Evolutionary conservation across 176 grass and related monocot species (phyloP).

Genomic region (Aegilops speltoides): DNA sequence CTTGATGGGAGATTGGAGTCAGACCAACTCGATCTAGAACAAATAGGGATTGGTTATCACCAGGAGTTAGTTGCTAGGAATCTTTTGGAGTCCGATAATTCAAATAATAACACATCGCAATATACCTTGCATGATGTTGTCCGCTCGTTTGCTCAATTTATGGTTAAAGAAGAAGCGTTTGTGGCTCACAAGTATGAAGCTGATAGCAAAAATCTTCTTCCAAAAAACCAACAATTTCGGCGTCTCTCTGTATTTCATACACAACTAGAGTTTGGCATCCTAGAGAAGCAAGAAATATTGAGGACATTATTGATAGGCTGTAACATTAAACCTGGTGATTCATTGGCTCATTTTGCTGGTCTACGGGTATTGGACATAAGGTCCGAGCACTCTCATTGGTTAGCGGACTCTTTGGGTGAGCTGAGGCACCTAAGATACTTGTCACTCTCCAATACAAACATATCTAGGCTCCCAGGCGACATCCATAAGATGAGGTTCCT

Average conservation of each 20-base stretch:
- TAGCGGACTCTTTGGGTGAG: neutral
- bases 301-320: neutral
- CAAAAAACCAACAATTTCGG: neutral
- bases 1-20: rapidly evolving
- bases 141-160: neutral
- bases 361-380: neutral
- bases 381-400: neutral
- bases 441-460: neutral
- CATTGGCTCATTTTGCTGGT: neutral
- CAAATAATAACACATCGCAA: too few species aligned
- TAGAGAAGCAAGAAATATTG: neutral
- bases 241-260: neutral
- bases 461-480: neutral
- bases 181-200: neutral
- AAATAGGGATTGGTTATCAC: neutral
- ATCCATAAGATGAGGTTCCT: slow-evolving; percentile 15
- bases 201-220: neutral
- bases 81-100: neutral
- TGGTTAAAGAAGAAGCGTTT: neutral
- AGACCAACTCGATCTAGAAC: neutral
- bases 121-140: neutral
- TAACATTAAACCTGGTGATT: neutral
- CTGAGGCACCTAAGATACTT: slow-evolving; percentile 16
- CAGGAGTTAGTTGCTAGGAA: neutral
- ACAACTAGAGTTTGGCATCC: neutral